Percentiles rank a stretch among this genome's conserved stretches.
Conservation (phyloP, 73 alveolate genomes). For the Halteria grandinella region DNA sequence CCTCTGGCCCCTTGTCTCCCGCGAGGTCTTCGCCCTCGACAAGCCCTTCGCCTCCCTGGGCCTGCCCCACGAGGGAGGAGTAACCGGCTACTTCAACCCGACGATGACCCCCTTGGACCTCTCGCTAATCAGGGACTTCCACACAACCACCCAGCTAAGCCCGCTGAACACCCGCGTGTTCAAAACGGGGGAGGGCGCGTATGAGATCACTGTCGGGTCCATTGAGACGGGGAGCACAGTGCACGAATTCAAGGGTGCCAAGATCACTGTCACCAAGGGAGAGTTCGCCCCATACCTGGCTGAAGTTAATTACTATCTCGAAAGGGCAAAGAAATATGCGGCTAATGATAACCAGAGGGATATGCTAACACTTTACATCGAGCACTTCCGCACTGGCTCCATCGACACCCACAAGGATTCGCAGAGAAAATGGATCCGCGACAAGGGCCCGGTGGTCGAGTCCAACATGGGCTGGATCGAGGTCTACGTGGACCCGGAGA, state of each 20-base stretch:
- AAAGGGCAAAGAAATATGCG: slow-evolving; percentile 55
- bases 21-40: slow-evolving; percentile 43
- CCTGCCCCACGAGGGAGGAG: slow-evolving; percentile 58
- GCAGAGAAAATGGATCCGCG: slow-evolving; percentile 74
- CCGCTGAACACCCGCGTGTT: slow-evolving; percentile 42
- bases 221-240: neutral
- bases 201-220: slow-evolving; percentile 45
- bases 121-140: slow-evolving; percentile 51
- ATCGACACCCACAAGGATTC: slow-evolving; percentile 63
- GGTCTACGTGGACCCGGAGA: slow-evolving; percentile 83
- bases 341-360: slow-evolving; percentile 65
- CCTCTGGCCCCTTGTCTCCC: slow-evolving; percentile 43
- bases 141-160: neutral
- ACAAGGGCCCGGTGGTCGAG: slow-evolving; percentile 65
- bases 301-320: slow-evolving; percentile 69
- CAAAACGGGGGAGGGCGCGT: slow-evolving; percentile 42
- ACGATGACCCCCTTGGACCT: slow-evolving; percentile 51
- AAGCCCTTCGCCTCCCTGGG: slow-evolving; percentile 37
- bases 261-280: slow-evolving; percentile 72
- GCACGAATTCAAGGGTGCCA: slow-evolving; percentile 34
- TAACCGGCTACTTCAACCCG: slow-evolving; percentile 60
- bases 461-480: slow-evolving; percentile 86
- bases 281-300: slow-evolving; percentile 78
- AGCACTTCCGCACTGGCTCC: slow-evolving; percentile 71
- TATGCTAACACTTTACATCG: slow-evolving; percentile 58